phyloP scores from a whole-genome alignment of 2,329 filamentous ascomycete genomes.

The Epichloe coenophiala region DNA sequence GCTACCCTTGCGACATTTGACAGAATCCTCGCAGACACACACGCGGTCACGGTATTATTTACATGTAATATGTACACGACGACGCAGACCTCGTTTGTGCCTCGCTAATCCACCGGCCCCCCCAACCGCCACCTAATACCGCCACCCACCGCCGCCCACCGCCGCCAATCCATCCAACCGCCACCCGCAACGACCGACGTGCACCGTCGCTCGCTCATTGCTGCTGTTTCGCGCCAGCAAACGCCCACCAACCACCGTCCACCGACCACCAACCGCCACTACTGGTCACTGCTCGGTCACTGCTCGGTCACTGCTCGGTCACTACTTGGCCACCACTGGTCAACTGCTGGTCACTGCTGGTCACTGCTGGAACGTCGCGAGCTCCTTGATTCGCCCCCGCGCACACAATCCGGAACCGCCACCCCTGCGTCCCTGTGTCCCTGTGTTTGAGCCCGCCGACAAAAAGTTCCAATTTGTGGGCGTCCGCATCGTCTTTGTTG shows the following conservation, averaged over 20 bases:
- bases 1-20: too few species aligned
- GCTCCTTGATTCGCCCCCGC: conserved; percentile 3
- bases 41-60: not conserved
- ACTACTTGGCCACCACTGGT: not conserved
- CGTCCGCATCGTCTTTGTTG: conserved; percentile 6
- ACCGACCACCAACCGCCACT: not conserved
- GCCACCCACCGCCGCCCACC: not conserved
- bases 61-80: not conserved
- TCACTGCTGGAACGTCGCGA: conserved; percentile 4
- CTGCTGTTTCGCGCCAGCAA: conserved; percentile 2
- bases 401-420: conserved; percentile 1
- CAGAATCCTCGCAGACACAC: not conserved
- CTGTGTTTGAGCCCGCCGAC: not conserved
- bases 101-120: not conserved
- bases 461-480: conserved; percentile 1
- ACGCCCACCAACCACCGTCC: conserved; percentile 1
- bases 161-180: not conserved
- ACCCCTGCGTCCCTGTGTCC: conserved; percentile 1
- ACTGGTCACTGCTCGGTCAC: not conserved
- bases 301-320: not conserved
- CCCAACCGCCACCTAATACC: not conserved
- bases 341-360: not conserved
- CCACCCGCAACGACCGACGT: not conserved
- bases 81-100: not conserved
- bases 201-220: not conserved